A percentile compares a stretch with the other conserved stretches of the same genome.
These are phyloP conservation scores for Termitomyces sp. DNA, from an alignment of 768 basidiomycete species.

Conservation along the genomic window DNA sequence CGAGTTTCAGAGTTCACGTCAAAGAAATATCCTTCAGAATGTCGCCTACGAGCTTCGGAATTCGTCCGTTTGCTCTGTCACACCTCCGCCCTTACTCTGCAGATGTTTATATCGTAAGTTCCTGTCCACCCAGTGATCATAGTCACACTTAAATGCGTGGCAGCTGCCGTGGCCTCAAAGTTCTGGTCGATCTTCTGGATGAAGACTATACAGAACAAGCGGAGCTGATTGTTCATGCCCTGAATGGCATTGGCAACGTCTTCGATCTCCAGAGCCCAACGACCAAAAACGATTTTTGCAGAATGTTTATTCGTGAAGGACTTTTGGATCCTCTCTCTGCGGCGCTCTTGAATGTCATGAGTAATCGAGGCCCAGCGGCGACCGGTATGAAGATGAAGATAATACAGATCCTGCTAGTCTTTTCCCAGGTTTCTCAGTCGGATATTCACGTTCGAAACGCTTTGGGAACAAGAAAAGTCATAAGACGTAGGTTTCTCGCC, in stretches of 20 bases:
- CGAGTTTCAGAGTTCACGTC: slow-evolving; percentile 72
- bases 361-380: slow-evolving; percentile 57
- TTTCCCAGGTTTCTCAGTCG: slow-evolving; percentile 94
- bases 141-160: neutral
- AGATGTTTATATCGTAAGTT: slow-evolving; percentile 97
- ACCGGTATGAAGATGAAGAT: slow-evolving; percentile 83
- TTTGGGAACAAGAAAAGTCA: slow-evolving; percentile 82
- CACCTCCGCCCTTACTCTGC: slow-evolving; percentile 88
- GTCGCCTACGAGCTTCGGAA: slow-evolving; percentile 90
- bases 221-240: slow-evolving; percentile 86
- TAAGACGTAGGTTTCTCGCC: slow-evolving; percentile 61
- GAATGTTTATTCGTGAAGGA: slow-evolving; percentile 97
- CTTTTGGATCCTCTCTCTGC: slow-evolving; percentile 88
- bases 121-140: neutral
- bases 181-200: slow-evolving; percentile 92
- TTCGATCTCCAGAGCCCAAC: slow-evolving; percentile 96
- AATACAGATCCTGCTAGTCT: slow-evolving; percentile 82
- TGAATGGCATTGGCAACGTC: slow-evolving; percentile 92
- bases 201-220: slow-evolving; percentile 93
- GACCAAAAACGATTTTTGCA: slow-evolving; percentile 96
- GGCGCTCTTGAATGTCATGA: slow-evolving; percentile 86
- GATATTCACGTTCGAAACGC: slow-evolving; percentile 93
- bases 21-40: slow-evolving; percentile 90
- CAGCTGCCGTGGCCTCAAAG: slow-evolving; percentile 91
- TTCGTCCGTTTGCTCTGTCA: slow-evolving; percentile 92